Evolutionary conservation across 495 filamentous ascomycete genomes (phyloP).

Genomic region (Daldinia loculata): DNA sequence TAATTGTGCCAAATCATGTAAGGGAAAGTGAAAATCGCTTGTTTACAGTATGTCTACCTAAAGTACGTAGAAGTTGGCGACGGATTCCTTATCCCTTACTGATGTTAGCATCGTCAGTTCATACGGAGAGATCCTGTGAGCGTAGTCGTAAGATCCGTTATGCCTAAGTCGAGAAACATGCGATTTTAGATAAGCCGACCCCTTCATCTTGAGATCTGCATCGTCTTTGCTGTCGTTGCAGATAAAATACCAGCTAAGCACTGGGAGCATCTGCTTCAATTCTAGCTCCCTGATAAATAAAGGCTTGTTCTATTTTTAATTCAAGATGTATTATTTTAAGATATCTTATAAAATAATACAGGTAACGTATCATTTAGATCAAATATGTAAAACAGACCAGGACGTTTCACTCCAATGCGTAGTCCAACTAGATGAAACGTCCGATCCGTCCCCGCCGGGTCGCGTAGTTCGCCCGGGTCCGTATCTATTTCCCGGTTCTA

Average conservation of each 20-base stretch:
- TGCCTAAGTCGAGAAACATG: background rate
- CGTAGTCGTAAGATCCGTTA: background rate
- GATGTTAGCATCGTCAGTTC: no score
- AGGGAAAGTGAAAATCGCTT: background rate
- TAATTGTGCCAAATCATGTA: background rate
- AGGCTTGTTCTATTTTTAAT: background rate
- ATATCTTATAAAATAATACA: background rate
- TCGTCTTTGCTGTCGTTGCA: background rate
- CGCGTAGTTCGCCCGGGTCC: background rate
- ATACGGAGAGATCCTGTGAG: background rate
- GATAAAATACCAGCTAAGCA: background rate
- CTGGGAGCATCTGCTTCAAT: background rate
- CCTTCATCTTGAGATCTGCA: background rate
- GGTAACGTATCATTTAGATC: background rate
- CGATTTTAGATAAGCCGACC: background rate
- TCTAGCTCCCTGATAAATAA: background rate
- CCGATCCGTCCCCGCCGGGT: background rate
- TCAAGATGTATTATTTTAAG: background rate
- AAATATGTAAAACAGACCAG: background rate
- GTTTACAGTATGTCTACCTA: background rate
- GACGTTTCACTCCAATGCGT: background rate
- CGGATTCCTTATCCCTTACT: background rate
- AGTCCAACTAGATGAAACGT: background rate
- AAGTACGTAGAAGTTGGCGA: background rate
- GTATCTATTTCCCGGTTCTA: background rate